phyloP scores from a whole-genome alignment of 148 eudicot genomes.

The Silene latifolia region DNA sequence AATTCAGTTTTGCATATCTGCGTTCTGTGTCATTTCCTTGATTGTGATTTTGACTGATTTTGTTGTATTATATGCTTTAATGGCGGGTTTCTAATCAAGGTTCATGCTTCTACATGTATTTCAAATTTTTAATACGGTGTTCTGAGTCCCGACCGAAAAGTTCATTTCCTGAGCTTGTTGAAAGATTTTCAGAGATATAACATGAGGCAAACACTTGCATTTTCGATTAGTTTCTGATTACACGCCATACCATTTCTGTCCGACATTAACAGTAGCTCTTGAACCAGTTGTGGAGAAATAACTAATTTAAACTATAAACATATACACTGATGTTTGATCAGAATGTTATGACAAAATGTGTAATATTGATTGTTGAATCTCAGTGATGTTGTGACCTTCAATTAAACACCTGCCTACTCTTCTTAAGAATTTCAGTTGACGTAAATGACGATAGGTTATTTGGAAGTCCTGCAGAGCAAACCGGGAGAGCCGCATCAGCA shows the following conservation, averaged over 20 bases:
- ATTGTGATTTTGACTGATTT: neutral
- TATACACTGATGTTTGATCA: neutral
- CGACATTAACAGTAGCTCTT: neutral
- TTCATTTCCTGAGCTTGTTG: neutral
- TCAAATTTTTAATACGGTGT: too few species aligned
- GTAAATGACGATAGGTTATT: constrained; percentile 27
- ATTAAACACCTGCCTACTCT: constrained; percentile 19
- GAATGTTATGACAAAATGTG: neutral
- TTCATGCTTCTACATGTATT: too few species aligned
- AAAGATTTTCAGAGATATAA: neutral
- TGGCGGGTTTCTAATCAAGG: too few species aligned
- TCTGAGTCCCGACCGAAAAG: neutral
- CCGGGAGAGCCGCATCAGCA: constrained; percentile 8
- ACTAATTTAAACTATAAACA: neutral
- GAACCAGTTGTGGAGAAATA: neutral
- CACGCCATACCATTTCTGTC: neutral
- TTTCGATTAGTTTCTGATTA: neutral
- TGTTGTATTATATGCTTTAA: too few species aligned
- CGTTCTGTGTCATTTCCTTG: neutral
- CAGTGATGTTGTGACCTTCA: neutral
- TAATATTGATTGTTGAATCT: neutral
- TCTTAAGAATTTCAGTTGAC: constrained; percentile 23
- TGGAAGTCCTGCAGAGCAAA: constrained; percentile 14
- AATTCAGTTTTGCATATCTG: constrained; percentile 6
- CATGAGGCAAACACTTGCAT: neutral